Percentiles rank a stretch among this genome's conserved stretches.
Evolutionary conservation across 2,329 filamentous ascomycete species (phyloP).

Genomic region (Cryphonectria nitschkei): DNA sequence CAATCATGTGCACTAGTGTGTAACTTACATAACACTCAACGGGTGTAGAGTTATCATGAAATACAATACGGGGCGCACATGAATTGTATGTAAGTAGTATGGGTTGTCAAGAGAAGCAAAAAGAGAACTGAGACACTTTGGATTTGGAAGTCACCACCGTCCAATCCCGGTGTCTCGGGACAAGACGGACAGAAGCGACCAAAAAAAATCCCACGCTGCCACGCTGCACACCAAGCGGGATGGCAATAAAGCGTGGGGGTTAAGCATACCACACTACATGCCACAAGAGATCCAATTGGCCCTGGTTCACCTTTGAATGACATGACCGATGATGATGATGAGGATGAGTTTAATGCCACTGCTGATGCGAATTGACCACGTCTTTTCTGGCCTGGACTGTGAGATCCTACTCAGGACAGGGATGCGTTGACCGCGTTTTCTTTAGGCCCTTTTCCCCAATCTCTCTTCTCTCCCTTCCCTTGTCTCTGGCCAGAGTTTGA

Average conservation of each 20-base stretch:
- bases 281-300: not conserved
- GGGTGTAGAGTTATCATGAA: not conserved
- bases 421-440: constrained; percentile 20
- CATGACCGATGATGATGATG: not conserved
- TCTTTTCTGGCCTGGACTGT: not conserved
- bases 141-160: not conserved
- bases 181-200: not conserved
- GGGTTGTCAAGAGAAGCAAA: not conserved
- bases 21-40: not conserved
- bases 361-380: not conserved
- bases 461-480: not conserved
- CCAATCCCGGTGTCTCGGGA: not conserved
- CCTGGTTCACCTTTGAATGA: not conserved
- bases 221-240: not conserved
- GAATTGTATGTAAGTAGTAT: not conserved
- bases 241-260: constrained; percentile 1
- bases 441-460: too few relatives aligned
- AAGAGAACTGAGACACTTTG: not conserved
- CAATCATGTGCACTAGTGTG: not conserved
- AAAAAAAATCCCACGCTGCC: not conserved
- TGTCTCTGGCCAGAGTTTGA: constrained; percentile 6
- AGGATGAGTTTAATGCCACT: not conserved
- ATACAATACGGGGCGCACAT: not conserved
- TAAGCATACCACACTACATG: not conserved
- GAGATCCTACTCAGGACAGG: not conserved